Evolutionary conservation across 2,329 filamentous ascomycete genomes (phyloP), one percentile per base, ranked within the genome.

Genomic region (Niveomyces coronatus): DNA sequence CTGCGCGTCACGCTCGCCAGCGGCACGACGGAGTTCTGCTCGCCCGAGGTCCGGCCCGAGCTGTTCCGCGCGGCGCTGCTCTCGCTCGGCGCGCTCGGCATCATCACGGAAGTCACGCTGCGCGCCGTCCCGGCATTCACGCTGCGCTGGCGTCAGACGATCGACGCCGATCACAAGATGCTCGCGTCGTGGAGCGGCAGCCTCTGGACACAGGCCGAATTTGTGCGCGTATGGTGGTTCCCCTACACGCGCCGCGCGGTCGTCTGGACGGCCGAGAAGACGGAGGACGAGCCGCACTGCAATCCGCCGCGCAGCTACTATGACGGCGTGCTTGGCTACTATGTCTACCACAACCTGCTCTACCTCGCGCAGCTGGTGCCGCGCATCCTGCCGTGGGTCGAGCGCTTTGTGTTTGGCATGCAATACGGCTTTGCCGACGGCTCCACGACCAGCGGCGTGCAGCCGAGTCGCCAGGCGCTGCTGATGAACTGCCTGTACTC

Each of bases 401-500:
- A 98, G 61, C 91, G 87, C 83, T 89, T 95, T 56, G 83, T 96
- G 39, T 95, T 95, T 52, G 87, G 88, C 49, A 86, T 96, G 83
- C 88, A 96, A 60, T 96, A 95, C 57, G 89, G 89, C 36, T 95
- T 95, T 69, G 68, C 68, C 23, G 74, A 85, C 44, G 78, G 77
- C 35, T 71, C 70, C 3, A 70, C 71, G 37, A 82, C 77, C 28
- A 69, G 71, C n/a, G 89, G 82, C 5, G 75, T 95, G 14, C 83
- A 95, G 59, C 78, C 82, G 16, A 83, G 82, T 45, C 77, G 82
- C 43, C 68, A 81, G 46, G 89, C 87, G 10, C 73, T 96, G 31
- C 70, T 95, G 37, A 89, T 98, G 84, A 91, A 98, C 65, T 98
- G 91, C 53, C 74, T 96, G 5, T 98, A 95, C 67, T 89, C 84